phyloP scores from a whole-genome alignment of 768 basidiomycete genomes.

The Lentinus tigrinus region DNA sequence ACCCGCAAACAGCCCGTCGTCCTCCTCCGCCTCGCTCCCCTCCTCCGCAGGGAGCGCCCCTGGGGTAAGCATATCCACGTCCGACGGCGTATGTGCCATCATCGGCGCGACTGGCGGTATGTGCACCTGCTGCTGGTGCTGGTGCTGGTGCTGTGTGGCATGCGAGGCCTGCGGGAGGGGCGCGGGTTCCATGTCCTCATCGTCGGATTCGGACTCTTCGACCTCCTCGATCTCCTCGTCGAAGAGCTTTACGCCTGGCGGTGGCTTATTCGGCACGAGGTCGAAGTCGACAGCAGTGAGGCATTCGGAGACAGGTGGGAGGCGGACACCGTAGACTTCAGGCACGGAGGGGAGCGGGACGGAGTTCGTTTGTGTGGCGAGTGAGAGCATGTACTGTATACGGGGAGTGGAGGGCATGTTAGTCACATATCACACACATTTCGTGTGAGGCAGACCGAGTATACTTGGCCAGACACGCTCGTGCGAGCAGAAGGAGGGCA shows the following conservation, averaged over 20 bases:
- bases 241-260: slow-evolving; percentile 70
- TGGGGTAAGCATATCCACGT: slow-evolving; percentile 59
- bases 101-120: slow-evolving; percentile 13
- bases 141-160: not conserved
- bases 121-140: not conserved
- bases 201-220: slow-evolving; percentile 66
- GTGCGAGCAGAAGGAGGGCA: not conserved
- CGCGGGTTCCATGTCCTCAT: slow-evolving; percentile 69
- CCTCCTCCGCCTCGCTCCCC: slow-evolving; percentile 77
- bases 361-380: slow-evolving; percentile 82
- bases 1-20: slow-evolving; percentile 74
- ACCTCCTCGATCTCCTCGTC: slow-evolving; percentile 84
- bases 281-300: slow-evolving; percentile 84
- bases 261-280: slow-evolving; percentile 80
- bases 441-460: not conserved
- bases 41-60: slow-evolving; percentile 40
- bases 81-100: slow-evolving; percentile 50
- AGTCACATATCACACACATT: not conserved
- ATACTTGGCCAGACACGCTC: not conserved
- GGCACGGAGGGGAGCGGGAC: slow-evolving; percentile 80
- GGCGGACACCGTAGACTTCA: slow-evolving; percentile 82
- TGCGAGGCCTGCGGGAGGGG: slow-evolving; percentile 35
- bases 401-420: not conserved
- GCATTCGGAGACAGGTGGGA: slow-evolving; percentile 68
- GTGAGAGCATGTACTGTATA: slow-evolving; percentile 67